Base-by-base conservation (phyloP, 345 rosid species). In the Corchorus olitorius region DNA sequence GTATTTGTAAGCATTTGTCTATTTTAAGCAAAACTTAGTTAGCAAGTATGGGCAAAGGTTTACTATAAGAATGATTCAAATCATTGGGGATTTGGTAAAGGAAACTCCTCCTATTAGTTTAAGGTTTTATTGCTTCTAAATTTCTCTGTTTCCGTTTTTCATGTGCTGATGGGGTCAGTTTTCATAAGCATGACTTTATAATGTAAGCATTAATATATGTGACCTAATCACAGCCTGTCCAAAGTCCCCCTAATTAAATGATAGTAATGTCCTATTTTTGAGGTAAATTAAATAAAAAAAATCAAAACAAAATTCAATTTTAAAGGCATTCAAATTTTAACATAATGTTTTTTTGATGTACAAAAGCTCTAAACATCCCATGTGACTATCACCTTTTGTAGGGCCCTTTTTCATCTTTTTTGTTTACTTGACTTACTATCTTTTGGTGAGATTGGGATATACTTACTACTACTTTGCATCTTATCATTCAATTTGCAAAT, bases 201-300 rank as follows among this genome's bases (percentile, higher is more conserved):
- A 46, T 49, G 71, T n/a, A 60, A 27, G 5, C 65, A 82, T 80
- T 69, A 87, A 82, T 83, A 59, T 33, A 56, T 11, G 48, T 41
- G 82, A 84, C 84, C 84, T 76, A 84, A 79, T 74, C 79, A 67
- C 88, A 84, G 87, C 37, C 87, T 83, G 87, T 76, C 65, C 46
- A 16, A 65, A 50, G 48, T 72, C 62, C 67, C 39, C 73, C 62
- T 43, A 77, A 65, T 60, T 81, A 55, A 83, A 75, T 80, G 76
- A 59, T 34, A 69, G 33, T 75, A 41, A 41, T 72, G 74, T 61
- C 56, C 33, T 73, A 58, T 6, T 45, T 34, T 67, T 81, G 73
- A 33, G 39, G 58, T 46, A 53, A 70, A 45, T 20, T 1, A 53
- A 13, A 11, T 27, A 0, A 60, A 17, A 53, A 33, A 62, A 63